Percentiles rank a stretch among this genome's conserved stretches.
phyloP scores from a whole-genome alignment of 108 stramenopile genomes.

The Pelagomonas calceolata region DNA sequence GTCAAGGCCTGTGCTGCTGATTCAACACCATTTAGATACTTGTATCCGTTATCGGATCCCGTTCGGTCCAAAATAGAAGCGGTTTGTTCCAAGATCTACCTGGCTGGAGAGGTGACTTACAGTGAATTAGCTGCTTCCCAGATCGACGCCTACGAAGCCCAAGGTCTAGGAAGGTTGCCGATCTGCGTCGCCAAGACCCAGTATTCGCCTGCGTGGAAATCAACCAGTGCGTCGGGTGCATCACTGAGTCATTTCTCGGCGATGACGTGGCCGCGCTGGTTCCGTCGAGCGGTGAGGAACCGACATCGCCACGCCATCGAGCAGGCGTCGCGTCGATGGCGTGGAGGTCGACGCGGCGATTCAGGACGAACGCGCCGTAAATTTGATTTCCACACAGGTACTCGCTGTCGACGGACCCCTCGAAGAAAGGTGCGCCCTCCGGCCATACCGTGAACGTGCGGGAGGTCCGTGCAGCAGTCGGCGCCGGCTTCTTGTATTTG shows the following conservation, averaged over 20 bases:
- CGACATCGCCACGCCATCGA: no score
- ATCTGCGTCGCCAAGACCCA: conserved; percentile 99
- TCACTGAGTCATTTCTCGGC: no score
- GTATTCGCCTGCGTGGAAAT: no score
- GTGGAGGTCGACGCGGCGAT: no score
- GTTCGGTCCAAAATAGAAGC: conserved; percentile 80
- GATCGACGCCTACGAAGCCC: conserved; percentile 70
- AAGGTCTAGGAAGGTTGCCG: conserved; percentile 82
- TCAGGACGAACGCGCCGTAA: no score
- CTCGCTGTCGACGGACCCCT: conserved; percentile 83
- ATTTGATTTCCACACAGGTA: no score
- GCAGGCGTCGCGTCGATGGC: no score
- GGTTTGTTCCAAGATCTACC: conserved; percentile 87
- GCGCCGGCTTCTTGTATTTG: conserved; percentile 92
- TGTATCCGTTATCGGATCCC: conserved; percentile 67
- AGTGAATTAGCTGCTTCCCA: conserved; percentile 73
- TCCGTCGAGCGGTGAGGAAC: no score
- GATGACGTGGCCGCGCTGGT: no score
- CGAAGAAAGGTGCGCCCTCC: conserved; percentile 81
- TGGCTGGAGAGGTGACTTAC: conserved; percentile 86
- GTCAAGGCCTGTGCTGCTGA: conserved; percentile 63
- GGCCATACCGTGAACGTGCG: conserved; percentile 77
- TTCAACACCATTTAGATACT: conserved; percentile 63
- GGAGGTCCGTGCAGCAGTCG: conserved; percentile 87
- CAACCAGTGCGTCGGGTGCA: no score